Conservation (phyloP, 2,329 filamentous ascomycete genomes). For the Aspergillus sp. region DNA sequence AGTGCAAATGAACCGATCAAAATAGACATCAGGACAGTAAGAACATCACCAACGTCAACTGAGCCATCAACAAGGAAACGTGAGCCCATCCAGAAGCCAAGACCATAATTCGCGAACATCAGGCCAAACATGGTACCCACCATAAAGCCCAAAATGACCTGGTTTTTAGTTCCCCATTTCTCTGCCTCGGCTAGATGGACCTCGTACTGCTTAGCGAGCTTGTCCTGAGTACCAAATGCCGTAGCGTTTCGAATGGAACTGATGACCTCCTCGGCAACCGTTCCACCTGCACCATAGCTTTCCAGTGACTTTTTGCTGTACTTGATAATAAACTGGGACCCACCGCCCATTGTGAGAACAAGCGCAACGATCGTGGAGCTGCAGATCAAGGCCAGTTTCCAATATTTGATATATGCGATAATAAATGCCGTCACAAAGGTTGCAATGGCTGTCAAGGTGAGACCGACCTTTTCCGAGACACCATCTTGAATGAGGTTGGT, state of each 20-base stretch:
- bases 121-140: slow-evolving; percentile 81
- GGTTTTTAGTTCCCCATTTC: slow-evolving; percentile 74
- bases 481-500: slow-evolving; percentile 93
- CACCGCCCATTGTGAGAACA: slow-evolving; percentile 73
- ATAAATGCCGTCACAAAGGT: slow-evolving; percentile 89
- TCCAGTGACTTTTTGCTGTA: slow-evolving; percentile 78
- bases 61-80: slow-evolving; percentile 71
- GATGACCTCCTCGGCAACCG: slow-evolving; percentile 90
- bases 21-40: slow-evolving; percentile 87
- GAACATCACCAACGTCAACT: slow-evolving; percentile 69
- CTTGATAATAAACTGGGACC: slow-evolving; percentile 76
- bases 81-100: slow-evolving; percentile 88
- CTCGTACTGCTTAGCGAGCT: slow-evolving; percentile 86
- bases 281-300: slow-evolving; percentile 82
- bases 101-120: slow-evolving; percentile 83
- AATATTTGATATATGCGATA: slow-evolving; percentile 88
- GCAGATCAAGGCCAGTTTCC: slow-evolving; percentile 90
- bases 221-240: slow-evolving; percentile 91
- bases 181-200: slow-evolving; percentile 73
- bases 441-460: slow-evolving; percentile 75
- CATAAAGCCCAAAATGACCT: slow-evolving; percentile 75
- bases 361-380: slow-evolving; percentile 81
- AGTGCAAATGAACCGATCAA: slow-evolving; percentile 93
- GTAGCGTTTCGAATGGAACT: slow-evolving; percentile 90
- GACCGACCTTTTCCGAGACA: slow-evolving; percentile 84